Base-by-base conservation (phyloP, 805 yeast genomes). In the Brettanomyces anomalus region DNA sequence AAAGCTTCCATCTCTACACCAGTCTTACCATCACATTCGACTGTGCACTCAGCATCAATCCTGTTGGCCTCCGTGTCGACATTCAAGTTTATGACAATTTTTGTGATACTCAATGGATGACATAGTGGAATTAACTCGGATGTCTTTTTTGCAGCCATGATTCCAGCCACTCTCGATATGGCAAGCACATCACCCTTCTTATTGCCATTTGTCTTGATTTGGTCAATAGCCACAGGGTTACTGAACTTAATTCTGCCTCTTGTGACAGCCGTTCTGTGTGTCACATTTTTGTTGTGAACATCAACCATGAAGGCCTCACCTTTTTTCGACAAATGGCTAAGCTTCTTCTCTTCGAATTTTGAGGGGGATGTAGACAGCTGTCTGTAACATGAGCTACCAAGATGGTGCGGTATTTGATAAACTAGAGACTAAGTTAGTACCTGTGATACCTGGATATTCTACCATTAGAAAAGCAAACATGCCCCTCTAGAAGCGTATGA, bases 1-100 rank as follows among this genome's bases (percentile, higher is more conserved):
- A 74, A 46, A 0, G 79, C 78, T 51, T 74, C 80, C 79, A 74
- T 74, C 49, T 74, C 80, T 4, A 74, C 79, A 1, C 79, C 80
- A 0, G 80, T 74, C 40, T 69, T 66, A 4, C 77, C 77, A 5
- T 59, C 60, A 47, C 77, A 72, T 37, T 65, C 63, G 2, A 71
- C 78, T 0, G 57, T 55, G 44, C 73, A 63, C 11, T 44, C 49
- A 4, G 66, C 68, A 28, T 49, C 47, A 5, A 72, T 56, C 4
- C 46, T 40, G 16, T 49, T 51, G 1, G 40, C 40, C 0, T 26
- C 24, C 2, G 47, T 50, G 4, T 52, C 46, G 2, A 66, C 43
- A 2, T 49, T 43, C 15, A 73, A 47, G 6, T 57, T 53, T 30
- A 68, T 60, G 14, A 57, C 52, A 15, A 72, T 64, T 45, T 68